Percentiles rank a stretch among this genome's conserved stretches.
These are phyloP conservation scores for Amanita rubescens DNA, from an alignment of 768 basidiomycete genomes.

Conservation along the genomic window DNA sequence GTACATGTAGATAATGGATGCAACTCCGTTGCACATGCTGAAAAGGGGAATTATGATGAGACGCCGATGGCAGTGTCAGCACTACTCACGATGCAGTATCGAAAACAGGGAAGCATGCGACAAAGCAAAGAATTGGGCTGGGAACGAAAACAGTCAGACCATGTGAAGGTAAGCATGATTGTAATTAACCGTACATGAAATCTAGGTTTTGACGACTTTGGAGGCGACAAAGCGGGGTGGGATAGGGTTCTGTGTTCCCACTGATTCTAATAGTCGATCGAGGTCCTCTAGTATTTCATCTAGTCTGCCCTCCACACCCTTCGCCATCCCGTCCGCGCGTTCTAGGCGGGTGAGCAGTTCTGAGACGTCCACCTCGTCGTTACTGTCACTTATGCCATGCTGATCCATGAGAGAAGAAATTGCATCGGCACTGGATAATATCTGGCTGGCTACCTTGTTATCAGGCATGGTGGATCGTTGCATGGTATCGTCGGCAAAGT, in stretches of 20 bases:
- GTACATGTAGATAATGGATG: background rate
- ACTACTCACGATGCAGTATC: background rate
- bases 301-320: conserved; percentile 53
- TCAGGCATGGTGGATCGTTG: background rate
- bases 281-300: conserved; percentile 54
- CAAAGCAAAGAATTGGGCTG: background rate
- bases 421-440: background rate
- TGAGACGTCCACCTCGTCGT: background rate
- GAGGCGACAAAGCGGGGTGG: background rate
- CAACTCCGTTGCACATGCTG: background rate
- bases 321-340: conserved; percentile 49
- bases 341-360: conserved; percentile 52
- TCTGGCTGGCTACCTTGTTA: background rate
- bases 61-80: background rate
- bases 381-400: conserved; percentile 10
- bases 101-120: background rate
- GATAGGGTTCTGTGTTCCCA: conserved; percentile 24
- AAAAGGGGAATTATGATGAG: background rate
- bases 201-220: background rate
- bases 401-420: conserved; percentile 22
- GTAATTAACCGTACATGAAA: background rate
- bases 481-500: background rate
- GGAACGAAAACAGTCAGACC: background rate
- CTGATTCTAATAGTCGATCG: conserved; percentile 41
- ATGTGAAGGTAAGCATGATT: background rate